Evolutionary conservation across 2,329 filamentous ascomycete species (phyloP).

Genomic region (Penicillium freii): DNA sequence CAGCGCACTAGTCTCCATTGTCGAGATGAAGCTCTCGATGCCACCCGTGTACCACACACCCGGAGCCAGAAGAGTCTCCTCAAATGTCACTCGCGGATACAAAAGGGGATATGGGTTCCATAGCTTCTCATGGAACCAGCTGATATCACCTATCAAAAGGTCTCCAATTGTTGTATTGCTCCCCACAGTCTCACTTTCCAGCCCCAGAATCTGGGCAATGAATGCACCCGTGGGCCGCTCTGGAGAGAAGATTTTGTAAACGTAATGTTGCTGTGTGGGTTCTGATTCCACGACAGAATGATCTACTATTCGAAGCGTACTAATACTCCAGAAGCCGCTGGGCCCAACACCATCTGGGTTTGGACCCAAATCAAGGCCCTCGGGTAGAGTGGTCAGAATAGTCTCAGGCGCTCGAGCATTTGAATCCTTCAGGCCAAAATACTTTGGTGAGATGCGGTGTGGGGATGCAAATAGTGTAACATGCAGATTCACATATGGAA

Average conservation of each 20-base stretch:
- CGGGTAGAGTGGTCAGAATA: constrained; percentile 77
- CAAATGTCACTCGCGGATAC: constrained; percentile 82
- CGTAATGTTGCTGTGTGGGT: constrained; percentile 46
- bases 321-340: constrained; percentile 82
- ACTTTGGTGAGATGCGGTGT: constrained; percentile 65
- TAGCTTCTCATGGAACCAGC: constrained; percentile 73
- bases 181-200: constrained; percentile 27
- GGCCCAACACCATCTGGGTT: constrained; percentile 61
- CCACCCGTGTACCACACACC: constrained; percentile 58
- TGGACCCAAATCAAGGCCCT: constrained; percentile 45
- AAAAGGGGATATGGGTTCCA: constrained; percentile 87
- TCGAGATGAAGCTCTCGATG: constrained; percentile 92
- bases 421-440: constrained; percentile 62
- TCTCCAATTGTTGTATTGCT: constrained; percentile 33
- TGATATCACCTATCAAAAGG: constrained; percentile 51
- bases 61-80: constrained; percentile 66
- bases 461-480: constrained; percentile 87
- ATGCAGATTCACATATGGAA: constrained; percentile 84
- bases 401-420: constrained; percentile 61
- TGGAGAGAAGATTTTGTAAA: constrained; percentile 68
- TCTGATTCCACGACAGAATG: constrained; percentile 51
- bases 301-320: constrained; percentile 62
- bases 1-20: constrained; percentile 93
- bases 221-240: constrained; percentile 48
- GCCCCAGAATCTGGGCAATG: constrained; percentile 50